Conservation (phyloP, 2,329 filamentous ascomycete species). For the Penicillium sp. region DNA sequence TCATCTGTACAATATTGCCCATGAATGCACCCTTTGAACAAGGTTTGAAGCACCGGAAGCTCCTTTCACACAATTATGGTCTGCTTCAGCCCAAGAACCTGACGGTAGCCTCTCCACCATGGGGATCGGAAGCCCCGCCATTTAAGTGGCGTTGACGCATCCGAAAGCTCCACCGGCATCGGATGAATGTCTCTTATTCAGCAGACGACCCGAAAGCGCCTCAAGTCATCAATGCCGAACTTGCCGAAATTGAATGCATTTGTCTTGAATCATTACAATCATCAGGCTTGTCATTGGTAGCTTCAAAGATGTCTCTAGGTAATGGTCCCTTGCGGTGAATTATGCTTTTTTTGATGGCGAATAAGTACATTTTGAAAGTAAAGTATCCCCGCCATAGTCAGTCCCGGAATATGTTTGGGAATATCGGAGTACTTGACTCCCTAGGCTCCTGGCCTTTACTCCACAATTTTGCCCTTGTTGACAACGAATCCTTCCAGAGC, state of each 20-base stretch:
- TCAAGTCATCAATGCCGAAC: constrained; percentile 1
- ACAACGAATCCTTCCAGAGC: constrained; percentile 86
- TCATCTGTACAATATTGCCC: too few species aligned
- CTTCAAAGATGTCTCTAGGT: background rate
- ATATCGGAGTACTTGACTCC: background rate
- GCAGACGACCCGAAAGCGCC: constrained; percentile 1
- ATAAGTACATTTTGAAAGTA: background rate
- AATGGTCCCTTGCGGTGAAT: background rate
- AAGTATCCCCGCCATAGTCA: background rate
- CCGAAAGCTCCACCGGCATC: constrained; percentile 17
- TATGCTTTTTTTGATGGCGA: background rate
- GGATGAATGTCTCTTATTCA: constrained; percentile 11
- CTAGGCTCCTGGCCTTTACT: constrained; percentile 14
- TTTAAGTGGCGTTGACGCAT: constrained; percentile 6
- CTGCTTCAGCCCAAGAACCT: background rate
- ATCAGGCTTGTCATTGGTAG: constrained; percentile 12
- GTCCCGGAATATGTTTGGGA: background rate
- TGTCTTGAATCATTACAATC: constrained; percentile 5
- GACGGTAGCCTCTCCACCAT: background rate
- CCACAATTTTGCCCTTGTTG: constrained; percentile 77
- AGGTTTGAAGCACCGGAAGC: background rate
- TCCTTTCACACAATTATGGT: background rate
- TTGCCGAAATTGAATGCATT: constrained; percentile 6
- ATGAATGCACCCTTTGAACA: background rate
- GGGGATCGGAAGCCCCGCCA: constrained; percentile 12